Conservation (phyloP, 768 basidiomycete species). For the Sporobolomyces phaffii region DNA sequence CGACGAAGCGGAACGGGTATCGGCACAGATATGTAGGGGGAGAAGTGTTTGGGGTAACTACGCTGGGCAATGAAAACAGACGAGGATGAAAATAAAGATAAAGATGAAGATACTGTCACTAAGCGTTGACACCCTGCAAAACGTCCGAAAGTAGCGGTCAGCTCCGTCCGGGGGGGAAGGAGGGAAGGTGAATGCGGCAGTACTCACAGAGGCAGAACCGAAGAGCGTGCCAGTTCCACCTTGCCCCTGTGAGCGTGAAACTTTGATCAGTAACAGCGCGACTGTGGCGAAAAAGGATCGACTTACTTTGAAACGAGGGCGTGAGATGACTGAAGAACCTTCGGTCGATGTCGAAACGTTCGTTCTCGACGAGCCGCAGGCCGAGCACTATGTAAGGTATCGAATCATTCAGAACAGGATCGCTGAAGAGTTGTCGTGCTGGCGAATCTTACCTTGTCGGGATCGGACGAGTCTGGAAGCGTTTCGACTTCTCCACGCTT, state of each 20-base stretch:
- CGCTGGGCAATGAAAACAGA: too few relatives aligned
- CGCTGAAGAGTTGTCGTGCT: neutral
- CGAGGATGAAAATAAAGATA: too few relatives aligned
- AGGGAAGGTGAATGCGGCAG: too few relatives aligned
- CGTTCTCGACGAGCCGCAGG: neutral
- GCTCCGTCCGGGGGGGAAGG: too few relatives aligned
- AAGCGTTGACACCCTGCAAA: too few relatives aligned
- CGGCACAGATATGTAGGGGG: too few relatives aligned
- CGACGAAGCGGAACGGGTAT: too few relatives aligned
- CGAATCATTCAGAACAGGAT: neutral
- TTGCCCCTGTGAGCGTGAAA: neutral
- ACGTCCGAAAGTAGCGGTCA: too few relatives aligned
- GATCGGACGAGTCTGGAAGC: neutral
- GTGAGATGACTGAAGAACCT: neutral
- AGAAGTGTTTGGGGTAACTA: too few relatives aligned
- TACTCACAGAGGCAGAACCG: neutral
- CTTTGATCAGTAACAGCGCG: neutral
- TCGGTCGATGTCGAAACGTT: too few relatives aligned
- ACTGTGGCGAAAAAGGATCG: neutral
- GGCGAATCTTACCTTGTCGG: neutral
- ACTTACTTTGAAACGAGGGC: slow-evolving; percentile 18
- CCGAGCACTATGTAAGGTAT: neutral
- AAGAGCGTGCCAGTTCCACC: slow-evolving; percentile 1
- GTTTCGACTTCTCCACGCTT: neutral
- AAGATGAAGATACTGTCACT: too few relatives aligned